Base-by-base conservation (phyloP, 495 filamentous ascomycete species). In the Aspergillus affinis region DNA sequence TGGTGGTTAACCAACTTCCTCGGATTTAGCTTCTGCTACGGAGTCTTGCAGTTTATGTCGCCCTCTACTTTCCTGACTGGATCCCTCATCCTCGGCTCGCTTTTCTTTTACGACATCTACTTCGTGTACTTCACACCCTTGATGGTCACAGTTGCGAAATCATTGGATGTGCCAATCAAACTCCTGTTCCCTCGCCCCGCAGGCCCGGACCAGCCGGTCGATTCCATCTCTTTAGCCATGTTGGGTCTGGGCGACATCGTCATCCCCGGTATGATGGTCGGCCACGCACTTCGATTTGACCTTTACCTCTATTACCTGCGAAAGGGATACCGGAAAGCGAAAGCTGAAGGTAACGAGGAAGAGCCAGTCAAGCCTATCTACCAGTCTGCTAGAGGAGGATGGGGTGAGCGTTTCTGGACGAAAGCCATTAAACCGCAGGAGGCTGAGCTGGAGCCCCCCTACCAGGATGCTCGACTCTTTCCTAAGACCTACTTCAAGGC, bases 51-150 rank as follows among this genome's bases (percentile, higher is more conserved):
- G 57, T 74, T 96, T 60, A 84, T 98, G 78, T 96, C 93, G 2
- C 95, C 94, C 0, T 94, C 92, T 0, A 96, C 90, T 0, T 96
- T 97, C 67, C 77, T 79, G 58, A 96, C 90, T 0, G 94, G 92
- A 4, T 87, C 86, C 1, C 72, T 91, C 26, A 86, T 98, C 30
- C 78, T 98, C 0, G 77, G 72, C 3, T 89, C 88, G 0, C 78
- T 98, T 17, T 98, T 98, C 71, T 81, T 93, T 65, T 98, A 98
- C 65, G 94, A 98, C 65, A 93, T 98, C 54, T 89, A 92, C 68
- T 95, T 98, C 76, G 94, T 98, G 55, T 98, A 97, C 69, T 98
- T 90, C 72, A 98, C 94, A 0, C 94, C 94, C 1, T 81, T 94
- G 66, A 98, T 98, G 94, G 89, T 97, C 12, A 93, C 93, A 0